Percentiles rank a stretch among this genome's conserved stretches.
Evolutionary conservation across 2,329 filamentous ascomycete genomes (phyloP).

Genomic region (Fusarium sp.): DNA sequence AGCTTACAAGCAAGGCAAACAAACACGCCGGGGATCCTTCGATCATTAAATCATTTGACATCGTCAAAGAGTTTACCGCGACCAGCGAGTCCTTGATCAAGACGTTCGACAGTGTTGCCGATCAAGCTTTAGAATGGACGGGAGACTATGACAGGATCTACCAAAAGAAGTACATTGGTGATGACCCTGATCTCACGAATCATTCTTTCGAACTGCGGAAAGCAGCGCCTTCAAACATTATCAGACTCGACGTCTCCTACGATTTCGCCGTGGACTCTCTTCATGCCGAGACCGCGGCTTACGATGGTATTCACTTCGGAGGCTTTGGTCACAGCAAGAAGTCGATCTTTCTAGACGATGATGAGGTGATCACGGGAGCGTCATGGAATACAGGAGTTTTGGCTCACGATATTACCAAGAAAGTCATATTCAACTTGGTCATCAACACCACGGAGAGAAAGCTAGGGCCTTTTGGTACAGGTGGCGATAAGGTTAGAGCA

Average conservation of each 20-base stretch:
- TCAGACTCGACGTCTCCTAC: not conserved
- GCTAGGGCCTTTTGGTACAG: not conserved
- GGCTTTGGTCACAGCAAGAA: not conserved
- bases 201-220: not conserved
- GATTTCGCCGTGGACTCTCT: not conserved
- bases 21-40: not conserved
- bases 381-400: not conserved
- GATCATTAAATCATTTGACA: not conserved
- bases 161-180: not conserved
- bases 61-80: not conserved
- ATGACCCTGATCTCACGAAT: not conserved
- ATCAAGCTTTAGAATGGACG: not conserved
- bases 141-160: not conserved
- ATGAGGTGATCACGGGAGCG: not conserved
- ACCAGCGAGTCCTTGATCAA: not conserved
- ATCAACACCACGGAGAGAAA: not conserved
- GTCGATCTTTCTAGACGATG: not conserved
- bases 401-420: not conserved
- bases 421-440: not conserved
- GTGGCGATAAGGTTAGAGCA: not conserved
- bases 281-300: not conserved
- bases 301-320: not conserved
- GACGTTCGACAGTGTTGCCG: not conserved
- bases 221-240: not conserved
- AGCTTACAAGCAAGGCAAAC: not conserved